These are phyloP conservation scores for Geosiphon pyriformis DNA, from an alignment of 192 early-diverging fungal genomes.

Conservation along the genomic window DNA sequence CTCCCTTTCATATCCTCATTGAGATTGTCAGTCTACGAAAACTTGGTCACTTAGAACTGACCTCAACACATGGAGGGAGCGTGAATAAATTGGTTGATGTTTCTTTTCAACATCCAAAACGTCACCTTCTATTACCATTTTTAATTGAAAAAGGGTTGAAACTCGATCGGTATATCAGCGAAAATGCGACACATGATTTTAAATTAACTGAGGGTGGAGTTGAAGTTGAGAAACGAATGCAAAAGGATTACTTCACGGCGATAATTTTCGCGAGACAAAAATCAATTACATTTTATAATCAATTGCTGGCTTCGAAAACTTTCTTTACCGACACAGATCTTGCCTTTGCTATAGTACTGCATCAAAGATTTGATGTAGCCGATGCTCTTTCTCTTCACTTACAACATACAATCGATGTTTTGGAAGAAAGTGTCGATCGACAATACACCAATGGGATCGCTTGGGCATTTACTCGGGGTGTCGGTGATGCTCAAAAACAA, in stretches of 20 bases:
- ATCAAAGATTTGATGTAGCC: conserved; percentile 23
- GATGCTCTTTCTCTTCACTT: not conserved
- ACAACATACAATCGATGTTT: conserved; percentile 24
- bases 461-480: conserved; percentile 21
- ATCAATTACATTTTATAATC: conserved; percentile 1
- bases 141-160: conserved; percentile 8
- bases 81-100: conserved; percentile 13
- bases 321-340: conserved; percentile 20
- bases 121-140: conserved; percentile 2
- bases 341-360: conserved; percentile 17
- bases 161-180: conserved; percentile 15
- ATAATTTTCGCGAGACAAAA: not conserved
- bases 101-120: not conserved
- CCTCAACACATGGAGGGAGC: conserved; percentile 4
- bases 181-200: conserved; percentile 8
- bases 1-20: conserved; percentile 21
- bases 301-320: not conserved
- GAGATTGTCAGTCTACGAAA: conserved; percentile 16
- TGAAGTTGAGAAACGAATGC: not conserved
- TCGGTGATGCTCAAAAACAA: conserved; percentile 14
- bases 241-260: conserved; percentile 16
- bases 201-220: not conserved
- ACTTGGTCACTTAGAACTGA: conserved; percentile 1
- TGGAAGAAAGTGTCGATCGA: conserved; percentile 24
- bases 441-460: conserved; percentile 16